These are phyloP conservation scores for Hypsizygus marmoreus DNA, from an alignment of 768 basidiomycete species.

Conservation along the genomic window DNA sequence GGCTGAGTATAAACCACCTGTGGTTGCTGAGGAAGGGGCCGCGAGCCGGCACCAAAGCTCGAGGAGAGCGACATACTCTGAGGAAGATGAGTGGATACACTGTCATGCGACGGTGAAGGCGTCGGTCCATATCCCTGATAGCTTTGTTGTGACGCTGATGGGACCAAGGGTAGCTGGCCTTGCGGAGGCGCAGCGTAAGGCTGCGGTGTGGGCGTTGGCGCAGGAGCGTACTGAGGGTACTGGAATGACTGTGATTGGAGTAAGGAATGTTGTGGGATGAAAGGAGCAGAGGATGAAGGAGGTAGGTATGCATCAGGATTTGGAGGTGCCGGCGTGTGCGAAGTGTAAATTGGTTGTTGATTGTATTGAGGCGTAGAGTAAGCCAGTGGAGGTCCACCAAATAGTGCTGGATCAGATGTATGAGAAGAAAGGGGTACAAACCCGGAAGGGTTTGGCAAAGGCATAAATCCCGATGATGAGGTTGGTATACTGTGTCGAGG, in stretches of 20 bases:
- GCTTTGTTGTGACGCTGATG: conserved; percentile 34
- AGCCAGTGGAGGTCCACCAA: conserved; percentile 18
- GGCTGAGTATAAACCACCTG: conserved; percentile 39
- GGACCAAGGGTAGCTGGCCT: conserved; percentile 27
- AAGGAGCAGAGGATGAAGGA: conserved; percentile 37
- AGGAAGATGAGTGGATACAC: conserved; percentile 30
- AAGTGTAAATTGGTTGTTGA: conserved; percentile 28
- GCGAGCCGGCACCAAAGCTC: conserved; percentile 34
- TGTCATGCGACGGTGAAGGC: conserved; percentile 37
- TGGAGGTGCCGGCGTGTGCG: conserved; percentile 24
- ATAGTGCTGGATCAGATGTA: conserved; percentile 31
- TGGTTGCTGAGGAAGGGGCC: conserved; percentile 49
- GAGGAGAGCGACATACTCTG: conserved; percentile 31
- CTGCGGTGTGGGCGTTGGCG: conserved; percentile 38
- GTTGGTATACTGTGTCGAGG: conserved; percentile 70
- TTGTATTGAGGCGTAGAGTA: conserved; percentile 40
- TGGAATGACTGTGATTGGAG: conserved; percentile 31
- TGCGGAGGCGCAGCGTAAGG: conserved; percentile 33
- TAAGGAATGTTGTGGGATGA: conserved; percentile 41
- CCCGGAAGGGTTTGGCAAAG: conserved; percentile 45
- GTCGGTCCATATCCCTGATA: conserved; percentile 32
- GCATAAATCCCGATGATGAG: conserved; percentile 69
- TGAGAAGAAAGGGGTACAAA: conserved; percentile 46
- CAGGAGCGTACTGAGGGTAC: conserved; percentile 39
- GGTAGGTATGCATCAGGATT: conserved; percentile 20